Evolutionary conservation across 306 rosid genomes (phyloP).

Genomic region (Gastrolobium villosum): DNA sequence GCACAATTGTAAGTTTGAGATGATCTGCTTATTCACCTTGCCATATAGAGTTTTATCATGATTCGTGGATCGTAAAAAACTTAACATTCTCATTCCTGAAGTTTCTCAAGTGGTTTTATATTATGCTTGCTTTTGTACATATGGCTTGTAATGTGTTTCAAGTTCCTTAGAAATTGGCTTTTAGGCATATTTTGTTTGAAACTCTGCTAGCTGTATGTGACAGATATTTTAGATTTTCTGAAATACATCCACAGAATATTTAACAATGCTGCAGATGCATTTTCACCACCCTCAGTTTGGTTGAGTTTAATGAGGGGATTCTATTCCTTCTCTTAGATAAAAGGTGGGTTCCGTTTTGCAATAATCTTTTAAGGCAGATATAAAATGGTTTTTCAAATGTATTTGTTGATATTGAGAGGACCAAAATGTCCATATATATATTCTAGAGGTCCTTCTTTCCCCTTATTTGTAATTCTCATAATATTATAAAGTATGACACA

Average conservation of each 20-base stretch:
- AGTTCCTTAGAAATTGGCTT: slow-evolving; percentile 22
- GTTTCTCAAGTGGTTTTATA: background rate
- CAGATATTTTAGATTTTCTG: slow-evolving; percentile 3
- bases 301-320: background rate
- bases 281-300: background rate
- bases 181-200: slow-evolving; percentile 15
- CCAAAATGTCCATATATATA: background rate
- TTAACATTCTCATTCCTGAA: slow-evolving; percentile 11
- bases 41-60: slow-evolving; percentile 6
- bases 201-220: background rate
- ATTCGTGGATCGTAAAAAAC: slow-evolving; percentile 6
- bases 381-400: background rate
- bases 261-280: background rate
- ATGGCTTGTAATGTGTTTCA: slow-evolving; percentile 9
- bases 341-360: background rate
- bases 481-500: background rate
- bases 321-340: slow-evolving; percentile 1
- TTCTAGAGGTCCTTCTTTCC: background rate
- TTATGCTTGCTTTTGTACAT: background rate
- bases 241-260: background rate
- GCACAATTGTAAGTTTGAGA: slow-evolving; percentile 26
- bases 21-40: slow-evolving; percentile 18
- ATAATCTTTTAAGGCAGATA: background rate
- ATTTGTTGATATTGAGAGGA: slow-evolving; percentile 16
- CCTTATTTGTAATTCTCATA: background rate